Evolutionary conservation across 495 filamentous ascomycete species (phyloP).

Genomic region (Penicillium cosmopolitanum): DNA sequence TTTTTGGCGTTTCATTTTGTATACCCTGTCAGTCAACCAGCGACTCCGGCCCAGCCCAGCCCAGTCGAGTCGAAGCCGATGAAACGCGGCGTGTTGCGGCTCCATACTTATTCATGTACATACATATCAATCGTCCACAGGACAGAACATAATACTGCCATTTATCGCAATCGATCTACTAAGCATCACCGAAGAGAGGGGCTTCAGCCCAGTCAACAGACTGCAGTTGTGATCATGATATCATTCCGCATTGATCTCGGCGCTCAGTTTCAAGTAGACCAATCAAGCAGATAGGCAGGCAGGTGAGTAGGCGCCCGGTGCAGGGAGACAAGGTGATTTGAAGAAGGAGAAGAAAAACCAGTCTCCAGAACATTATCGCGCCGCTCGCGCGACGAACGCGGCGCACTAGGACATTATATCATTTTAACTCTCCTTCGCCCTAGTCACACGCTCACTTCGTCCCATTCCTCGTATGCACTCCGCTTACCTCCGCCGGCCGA

Average conservation of each 20-base stretch:
- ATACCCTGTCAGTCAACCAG: neutral
- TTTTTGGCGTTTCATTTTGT: neutral
- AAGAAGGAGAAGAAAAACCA: too few relatives aligned
- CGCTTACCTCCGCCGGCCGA: neutral
- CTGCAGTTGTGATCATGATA: neutral
- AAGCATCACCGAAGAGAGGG: neutral
- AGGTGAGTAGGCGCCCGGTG: too few relatives aligned
- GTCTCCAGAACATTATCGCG: too few relatives aligned
- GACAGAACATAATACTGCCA: neutral
- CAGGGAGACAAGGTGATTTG: too few relatives aligned
- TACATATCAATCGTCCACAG: neutral
- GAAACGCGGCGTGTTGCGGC: neutral
- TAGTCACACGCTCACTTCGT: too few relatives aligned
- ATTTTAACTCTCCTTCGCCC: too few relatives aligned
- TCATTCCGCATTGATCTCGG: neutral
- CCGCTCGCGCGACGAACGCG: too few relatives aligned
- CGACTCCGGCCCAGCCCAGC: neutral
- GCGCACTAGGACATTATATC: too few relatives aligned
- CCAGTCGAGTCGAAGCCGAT: neutral
- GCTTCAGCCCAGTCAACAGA: neutral
- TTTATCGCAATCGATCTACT: neutral
- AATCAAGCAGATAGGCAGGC: neutral
- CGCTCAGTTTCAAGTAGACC: neutral
- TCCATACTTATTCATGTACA: neutral
- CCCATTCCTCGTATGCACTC: neutral